Percentiles rank a stretch among this genome's conserved stretches.
These are phyloP conservation scores for Magnaporthiopsis poae DNA, from an alignment of 2,329 filamentous ascomycete genomes.

Conservation along the genomic window DNA sequence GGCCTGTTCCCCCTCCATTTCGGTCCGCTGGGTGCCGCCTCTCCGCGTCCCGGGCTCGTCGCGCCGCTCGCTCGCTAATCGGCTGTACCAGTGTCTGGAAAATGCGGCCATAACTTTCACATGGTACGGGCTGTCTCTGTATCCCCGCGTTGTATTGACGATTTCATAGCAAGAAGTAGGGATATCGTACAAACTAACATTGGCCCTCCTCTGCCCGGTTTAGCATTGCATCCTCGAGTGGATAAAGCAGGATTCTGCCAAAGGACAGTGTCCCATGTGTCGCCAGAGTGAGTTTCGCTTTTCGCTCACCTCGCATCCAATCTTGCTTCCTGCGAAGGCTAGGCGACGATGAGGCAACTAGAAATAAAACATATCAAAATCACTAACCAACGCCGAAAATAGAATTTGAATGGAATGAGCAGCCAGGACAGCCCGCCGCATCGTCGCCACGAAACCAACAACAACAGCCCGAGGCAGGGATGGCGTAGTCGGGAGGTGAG, in stretches of 20 bases:
- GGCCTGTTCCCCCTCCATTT: not conserved
- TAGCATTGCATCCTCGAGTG: constrained; percentile 93
- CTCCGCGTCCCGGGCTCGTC: not conserved
- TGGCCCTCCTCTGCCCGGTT: not conserved
- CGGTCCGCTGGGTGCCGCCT: not conserved
- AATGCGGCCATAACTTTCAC: constrained; percentile 95
- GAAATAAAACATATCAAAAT: not conserved
- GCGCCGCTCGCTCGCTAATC: constrained; percentile 6
- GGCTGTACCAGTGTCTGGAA: constrained; percentile 64
- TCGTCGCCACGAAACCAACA: constrained; percentile 3
- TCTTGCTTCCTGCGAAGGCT: not conserved
- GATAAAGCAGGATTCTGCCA: constrained; percentile 89
- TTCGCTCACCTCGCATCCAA: no score
- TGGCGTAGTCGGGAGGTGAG: not conserved
- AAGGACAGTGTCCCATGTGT: constrained; percentile 95
- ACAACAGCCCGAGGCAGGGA: not conserved
- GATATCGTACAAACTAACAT: not conserved
- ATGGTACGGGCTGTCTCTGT: constrained; percentile 49
- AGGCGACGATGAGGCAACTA: not conserved
- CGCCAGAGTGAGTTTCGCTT: constrained; percentile 61
- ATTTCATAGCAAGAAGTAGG: no score
- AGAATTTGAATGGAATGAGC: constrained; percentile 26
- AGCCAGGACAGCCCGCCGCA: constrained; percentile 8
- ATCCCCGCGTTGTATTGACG: no score
- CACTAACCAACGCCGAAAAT: not conserved